Evolutionary conservation across 306 rosid genomes (phyloP).

Genomic region (Casuarina equisetifolia): DNA sequence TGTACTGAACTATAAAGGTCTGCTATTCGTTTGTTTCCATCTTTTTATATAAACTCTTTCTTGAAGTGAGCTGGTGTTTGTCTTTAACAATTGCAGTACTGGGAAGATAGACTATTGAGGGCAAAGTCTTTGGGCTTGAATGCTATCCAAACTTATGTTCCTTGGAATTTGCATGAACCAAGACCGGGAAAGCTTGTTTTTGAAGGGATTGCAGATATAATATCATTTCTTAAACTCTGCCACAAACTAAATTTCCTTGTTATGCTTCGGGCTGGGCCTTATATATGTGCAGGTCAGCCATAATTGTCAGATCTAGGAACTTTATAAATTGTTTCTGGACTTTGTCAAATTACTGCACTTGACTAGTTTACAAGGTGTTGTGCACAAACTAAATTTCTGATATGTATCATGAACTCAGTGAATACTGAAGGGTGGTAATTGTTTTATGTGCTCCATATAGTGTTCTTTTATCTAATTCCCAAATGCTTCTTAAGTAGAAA

Average conservation of each 20-base stretch:
- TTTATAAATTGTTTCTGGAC: conserved; percentile 3
- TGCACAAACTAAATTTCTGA: conserved; percentile 8
- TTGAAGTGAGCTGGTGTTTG: conserved; percentile 24
- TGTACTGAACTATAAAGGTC: background rate
- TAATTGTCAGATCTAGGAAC: conserved; percentile 16
- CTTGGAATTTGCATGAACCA: conserved; percentile 97
- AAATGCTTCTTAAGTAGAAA: background rate
- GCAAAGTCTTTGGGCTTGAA: conserved; percentile 95
- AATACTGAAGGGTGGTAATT: background rate
- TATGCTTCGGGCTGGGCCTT: conserved; percentile 93
- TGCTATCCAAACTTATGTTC: conserved; percentile 85
- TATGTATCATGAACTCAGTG: conserved; percentile 4
- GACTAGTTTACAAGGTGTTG: background rate
- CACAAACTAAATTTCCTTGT: conserved; percentile 73
- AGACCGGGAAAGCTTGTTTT: conserved; percentile 61
- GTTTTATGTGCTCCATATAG: background rate
- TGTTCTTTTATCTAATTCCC: background rate
- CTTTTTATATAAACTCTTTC: conserved; percentile 27
- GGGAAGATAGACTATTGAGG: conserved; percentile 94
- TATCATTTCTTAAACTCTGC: conserved; percentile 71
- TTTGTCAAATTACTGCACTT: conserved; percentile 8
- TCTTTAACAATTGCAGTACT: conserved; percentile 56
- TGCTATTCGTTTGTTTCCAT: conserved; percentile 5
- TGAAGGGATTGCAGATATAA: conserved; percentile 76
- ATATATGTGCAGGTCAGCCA: conserved; percentile 77